Evolutionary conservation across 805 yeast species (phyloP), one percentile per base, ranked within the genome.

Genomic region (Kluyveromyces aestuarii): DNA sequence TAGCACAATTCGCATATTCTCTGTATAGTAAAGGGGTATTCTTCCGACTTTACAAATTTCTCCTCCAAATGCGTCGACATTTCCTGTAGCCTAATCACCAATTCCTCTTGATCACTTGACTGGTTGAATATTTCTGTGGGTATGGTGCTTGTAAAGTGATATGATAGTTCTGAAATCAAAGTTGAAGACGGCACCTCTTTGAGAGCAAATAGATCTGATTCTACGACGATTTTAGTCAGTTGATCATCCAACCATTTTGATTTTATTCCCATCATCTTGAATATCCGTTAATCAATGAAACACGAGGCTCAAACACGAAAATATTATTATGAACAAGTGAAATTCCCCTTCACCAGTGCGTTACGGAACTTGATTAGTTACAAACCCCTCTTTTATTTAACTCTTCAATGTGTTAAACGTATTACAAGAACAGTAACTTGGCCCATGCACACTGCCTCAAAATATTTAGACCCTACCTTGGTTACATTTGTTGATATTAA

Each of bases 21-120:
- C 11, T 68, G 52, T 1, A 76, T 66, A 0, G 81, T 77, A 55
- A 77, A 78, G 1, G 82, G 83, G 8, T 54, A 58, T n/a, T 36
- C 46, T 14, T 51, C 45, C 10, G 52, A 50, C 2, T 40, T 25
- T 8, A 53, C 36, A 39, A 64, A 64, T 4, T 51, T 51, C 6
- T 50, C 41, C 11, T 27, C 44, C 30, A 64, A 48, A 50, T 53
- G 46, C 1, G 50, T 38, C 1, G 58, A 55, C 4, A 56, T 27
- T 13, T 46, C 39, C 8, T 39, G 41, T 37, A 61, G 46, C 18
- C 51, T 46, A 27, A 19, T 40, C 18, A 48, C 37, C 27, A 52
- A 43, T 14, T 44, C 42, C 17, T 41, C 40, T 10, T 40, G 44
- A 16, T 41, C 51, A 13, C 17, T 33, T 9, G 42, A 41, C n/a